Evolutionary conservation across 768 basidiomycete species (phyloP).

Genomic region (Tricholoma terreum): DNA sequence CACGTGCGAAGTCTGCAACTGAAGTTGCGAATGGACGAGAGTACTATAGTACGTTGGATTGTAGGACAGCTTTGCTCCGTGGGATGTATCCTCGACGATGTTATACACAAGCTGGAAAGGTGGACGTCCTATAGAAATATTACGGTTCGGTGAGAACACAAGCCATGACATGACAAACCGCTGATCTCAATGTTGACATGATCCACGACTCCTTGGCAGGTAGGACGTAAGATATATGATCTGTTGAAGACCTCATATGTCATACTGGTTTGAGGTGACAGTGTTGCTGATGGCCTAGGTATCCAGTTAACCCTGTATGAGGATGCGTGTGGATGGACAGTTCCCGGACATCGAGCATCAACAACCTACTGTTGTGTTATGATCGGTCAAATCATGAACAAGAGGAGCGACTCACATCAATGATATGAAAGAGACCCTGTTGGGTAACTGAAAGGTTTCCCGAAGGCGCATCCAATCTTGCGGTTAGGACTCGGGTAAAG

Average conservation of each 20-base stretch:
- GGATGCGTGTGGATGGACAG: conserved; percentile 53
- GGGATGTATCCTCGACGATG: conserved; percentile 67
- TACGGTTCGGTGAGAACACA: background rate
- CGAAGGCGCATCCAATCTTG: conserved; percentile 57
- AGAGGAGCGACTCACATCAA: conserved; percentile 46
- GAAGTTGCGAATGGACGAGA: conserved; percentile 73
- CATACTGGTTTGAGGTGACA: conserved; percentile 57
- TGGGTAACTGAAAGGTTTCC: conserved; percentile 64
- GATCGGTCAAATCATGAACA: background rate
- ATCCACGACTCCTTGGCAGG: conserved; percentile 77
- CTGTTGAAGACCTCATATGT: conserved; percentile 62
- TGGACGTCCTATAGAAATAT: conserved; percentile 56
- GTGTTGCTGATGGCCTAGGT: conserved; percentile 68
- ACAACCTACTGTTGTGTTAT: conserved; percentile 49
- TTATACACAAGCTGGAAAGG: conserved; percentile 94
- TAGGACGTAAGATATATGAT: conserved; percentile 69
- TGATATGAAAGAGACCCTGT: conserved; percentile 70
- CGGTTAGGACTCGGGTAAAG: conserved; percentile 35
- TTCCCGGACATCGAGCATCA: conserved; percentile 85
- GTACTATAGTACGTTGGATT: conserved; percentile 85
- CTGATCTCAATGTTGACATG: conserved; percentile 82
- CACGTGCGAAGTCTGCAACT: conserved; percentile 71
- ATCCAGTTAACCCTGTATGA: conserved; percentile 77
- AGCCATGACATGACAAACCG: conserved; percentile 39
- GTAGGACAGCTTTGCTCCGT: conserved; percentile 67